Percentiles rank a stretch among this genome's conserved stretches.
Evolutionary conservation across 176 grass and related monocot genomes (phyloP).

Genomic region (Canna indica): DNA sequence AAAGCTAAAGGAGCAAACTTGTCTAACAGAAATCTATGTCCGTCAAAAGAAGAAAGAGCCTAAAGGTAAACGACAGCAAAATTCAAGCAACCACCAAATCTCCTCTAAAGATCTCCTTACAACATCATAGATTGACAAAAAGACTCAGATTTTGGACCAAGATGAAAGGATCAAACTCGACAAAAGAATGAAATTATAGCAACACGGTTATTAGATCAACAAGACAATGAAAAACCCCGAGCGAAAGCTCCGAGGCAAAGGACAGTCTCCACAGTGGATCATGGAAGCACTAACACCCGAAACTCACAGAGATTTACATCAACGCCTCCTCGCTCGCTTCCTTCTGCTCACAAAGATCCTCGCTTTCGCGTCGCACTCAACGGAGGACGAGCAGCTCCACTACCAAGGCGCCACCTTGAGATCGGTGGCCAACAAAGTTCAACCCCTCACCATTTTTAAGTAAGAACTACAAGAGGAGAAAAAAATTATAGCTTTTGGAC

Average conservation of each 20-base stretch:
- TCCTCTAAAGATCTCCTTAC: not conserved
- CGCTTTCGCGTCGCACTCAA: not conserved
- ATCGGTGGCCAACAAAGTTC: not conserved
- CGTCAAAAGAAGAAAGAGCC: not conserved
- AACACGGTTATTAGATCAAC: not conserved
- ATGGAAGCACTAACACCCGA: not conserved
- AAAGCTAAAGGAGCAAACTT: conserved; percentile 49
- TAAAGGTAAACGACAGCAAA: conserved; percentile 1
- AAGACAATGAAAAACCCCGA: not conserved
- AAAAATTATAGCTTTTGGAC: not conserved
- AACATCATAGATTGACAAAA: not conserved
- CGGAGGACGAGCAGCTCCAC: not conserved
- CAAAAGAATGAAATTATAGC: not conserved
- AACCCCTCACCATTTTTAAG: not conserved
- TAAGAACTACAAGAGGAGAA: not conserved
- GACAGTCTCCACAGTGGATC: not conserved
- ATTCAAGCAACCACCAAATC: not conserved
- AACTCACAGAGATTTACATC: not conserved
- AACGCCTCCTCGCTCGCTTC: not conserved
- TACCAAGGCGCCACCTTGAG: not conserved
- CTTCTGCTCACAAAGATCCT: not conserved
- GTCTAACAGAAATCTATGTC: conserved; percentile 10
- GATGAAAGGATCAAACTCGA: not conserved
- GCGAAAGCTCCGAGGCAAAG: not conserved
- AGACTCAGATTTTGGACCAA: not conserved